Evolutionary conservation across 2,329 filamentous ascomycete genomes (phyloP).

Genomic region (Teratosphaeria gauchensis): DNA sequence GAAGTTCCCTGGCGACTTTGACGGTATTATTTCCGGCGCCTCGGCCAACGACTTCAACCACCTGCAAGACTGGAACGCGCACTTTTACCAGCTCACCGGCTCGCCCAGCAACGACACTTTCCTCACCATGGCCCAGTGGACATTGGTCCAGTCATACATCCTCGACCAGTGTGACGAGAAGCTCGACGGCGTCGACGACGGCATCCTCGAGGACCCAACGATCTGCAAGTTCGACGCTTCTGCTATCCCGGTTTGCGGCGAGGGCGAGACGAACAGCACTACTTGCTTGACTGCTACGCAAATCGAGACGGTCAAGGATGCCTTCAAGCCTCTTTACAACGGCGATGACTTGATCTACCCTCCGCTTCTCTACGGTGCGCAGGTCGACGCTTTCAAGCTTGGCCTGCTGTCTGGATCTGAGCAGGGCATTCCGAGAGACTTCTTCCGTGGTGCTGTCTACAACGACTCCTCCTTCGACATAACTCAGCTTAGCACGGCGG

Average conservation of each 20-base stretch:
- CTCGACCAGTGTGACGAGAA: slow-evolving; percentile 42
- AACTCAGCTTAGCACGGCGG: slow-evolving; percentile 27
- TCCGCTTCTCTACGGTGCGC: slow-evolving; percentile 39
- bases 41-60: slow-evolving; percentile 37
- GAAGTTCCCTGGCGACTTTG: slow-evolving; percentile 38
- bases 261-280: slow-evolving; percentile 18
- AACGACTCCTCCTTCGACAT: slow-evolving; percentile 36
- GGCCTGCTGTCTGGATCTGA: slow-evolving; percentile 31
- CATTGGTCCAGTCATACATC: slow-evolving; percentile 33
- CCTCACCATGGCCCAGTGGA: slow-evolving; percentile 32
- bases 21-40: slow-evolving; percentile 39
- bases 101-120: slow-evolving; percentile 26
- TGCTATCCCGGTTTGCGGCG: slow-evolving; percentile 25
- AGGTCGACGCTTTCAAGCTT: slow-evolving; percentile 29
- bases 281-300: slow-evolving; percentile 37
- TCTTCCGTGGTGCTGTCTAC: slow-evolving; percentile 42
- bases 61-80: slow-evolving; percentile 32
- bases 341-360: slow-evolving; percentile 36
- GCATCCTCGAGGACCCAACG: slow-evolving; percentile 38
- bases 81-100: slow-evolving; percentile 34
- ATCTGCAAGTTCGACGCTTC: slow-evolving; percentile 32
- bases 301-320: slow-evolving; percentile 33
- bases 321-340: slow-evolving; percentile 34
- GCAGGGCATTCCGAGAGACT: slow-evolving; percentile 37
- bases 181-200: slow-evolving; percentile 41